Evolutionary conservation across 768 basidiomycete genomes (phyloP).

Genomic region (Termitomyces heimii): DNA sequence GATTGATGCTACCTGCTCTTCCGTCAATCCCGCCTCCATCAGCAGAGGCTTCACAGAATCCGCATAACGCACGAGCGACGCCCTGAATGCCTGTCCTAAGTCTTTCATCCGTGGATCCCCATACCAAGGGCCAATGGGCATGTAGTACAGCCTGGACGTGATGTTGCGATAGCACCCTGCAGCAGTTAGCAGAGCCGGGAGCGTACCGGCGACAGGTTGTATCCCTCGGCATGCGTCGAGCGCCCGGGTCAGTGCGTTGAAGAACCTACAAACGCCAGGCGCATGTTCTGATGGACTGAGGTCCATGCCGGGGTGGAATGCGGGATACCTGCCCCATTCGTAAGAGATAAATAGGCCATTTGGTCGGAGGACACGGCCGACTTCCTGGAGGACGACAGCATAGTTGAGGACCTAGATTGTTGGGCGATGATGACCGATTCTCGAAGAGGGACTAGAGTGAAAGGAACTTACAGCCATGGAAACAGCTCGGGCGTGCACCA

Average conservation of each 20-base stretch:
- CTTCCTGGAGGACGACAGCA: constrained; percentile 46
- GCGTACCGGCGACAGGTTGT: constrained; percentile 24
- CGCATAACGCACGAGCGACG: constrained; percentile 34
- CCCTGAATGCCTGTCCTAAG: constrained; percentile 38
- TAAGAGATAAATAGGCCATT: constrained; percentile 67
- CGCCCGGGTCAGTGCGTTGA: constrained; percentile 28
- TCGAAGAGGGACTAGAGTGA: neutral
- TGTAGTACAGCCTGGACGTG: constrained; percentile 19
- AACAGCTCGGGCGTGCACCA: constrained; percentile 60
- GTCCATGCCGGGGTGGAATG: constrained; percentile 28
- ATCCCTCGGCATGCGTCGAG: constrained; percentile 30
- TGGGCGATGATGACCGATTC: neutral
- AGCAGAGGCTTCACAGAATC: constrained; percentile 46
- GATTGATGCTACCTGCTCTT: constrained; percentile 31
- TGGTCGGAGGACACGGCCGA: constrained; percentile 56
- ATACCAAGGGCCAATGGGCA: constrained; percentile 54
- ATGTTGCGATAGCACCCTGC: constrained; percentile 38
- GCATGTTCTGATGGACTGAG: constrained; percentile 27
- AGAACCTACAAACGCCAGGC: constrained; percentile 33
- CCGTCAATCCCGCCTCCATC: constrained; percentile 28
- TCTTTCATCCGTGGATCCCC: constrained; percentile 21
- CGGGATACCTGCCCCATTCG: constrained; percentile 48
- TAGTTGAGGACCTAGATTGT: constrained; percentile 49
- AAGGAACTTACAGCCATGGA: constrained; percentile 50
- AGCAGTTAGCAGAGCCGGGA: constrained; percentile 31